Base-by-base conservation (phyloP, 495 filamentous ascomycete genomes). In the Aspergillus asperescens region DNA sequence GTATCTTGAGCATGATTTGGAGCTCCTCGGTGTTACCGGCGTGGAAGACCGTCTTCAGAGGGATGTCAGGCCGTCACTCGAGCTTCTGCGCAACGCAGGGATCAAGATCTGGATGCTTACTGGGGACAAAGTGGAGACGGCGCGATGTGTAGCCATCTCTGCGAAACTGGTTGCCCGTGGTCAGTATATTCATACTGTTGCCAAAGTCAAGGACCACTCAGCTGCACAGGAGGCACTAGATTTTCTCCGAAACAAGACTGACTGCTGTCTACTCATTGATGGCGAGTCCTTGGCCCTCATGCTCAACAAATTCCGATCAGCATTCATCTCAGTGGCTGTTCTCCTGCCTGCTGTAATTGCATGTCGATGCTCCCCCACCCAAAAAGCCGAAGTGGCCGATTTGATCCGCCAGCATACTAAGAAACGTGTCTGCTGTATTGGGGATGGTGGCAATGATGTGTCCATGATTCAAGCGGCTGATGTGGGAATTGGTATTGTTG, bases 51-150 rank as follows among this genome's bases (percentile, higher is more conserved):
- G 94, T 55, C 76, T 99, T 19, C 94, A 99, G 65, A 81, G 81
- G 47, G 89, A 96, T 69, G 94, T 99, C 62, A 97, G 96, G 62
- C 86, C 91, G 3, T 92, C 88, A 1, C 78, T 99, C 6, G 94
- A 99, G 62, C 78, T 97, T 12, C 82, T 99, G 37, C 87, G 94
- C 53, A 97, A 99, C 64, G 94, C 94, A 7, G 94, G 94, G n/a
- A 89, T 99, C 64, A 96, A 95, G 70, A 96, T 97, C 49, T 99
- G 94, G 94, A 99, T 99, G 94, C 74, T 99, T 60, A 99, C 94
- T 0, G 94, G 94, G 25, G 94, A 99, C 75, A 99, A 99, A 69
- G 89, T 96, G 1, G 94, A 99, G 68, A 99, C 94, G 23, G 94
- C 94, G 10, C 84, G 92, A 25, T 99, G 94, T 68, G 92, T 99